Base-by-base conservation (phyloP, 2,329 filamentous ascomycete species). In the Fusarium mexicanum region DNA sequence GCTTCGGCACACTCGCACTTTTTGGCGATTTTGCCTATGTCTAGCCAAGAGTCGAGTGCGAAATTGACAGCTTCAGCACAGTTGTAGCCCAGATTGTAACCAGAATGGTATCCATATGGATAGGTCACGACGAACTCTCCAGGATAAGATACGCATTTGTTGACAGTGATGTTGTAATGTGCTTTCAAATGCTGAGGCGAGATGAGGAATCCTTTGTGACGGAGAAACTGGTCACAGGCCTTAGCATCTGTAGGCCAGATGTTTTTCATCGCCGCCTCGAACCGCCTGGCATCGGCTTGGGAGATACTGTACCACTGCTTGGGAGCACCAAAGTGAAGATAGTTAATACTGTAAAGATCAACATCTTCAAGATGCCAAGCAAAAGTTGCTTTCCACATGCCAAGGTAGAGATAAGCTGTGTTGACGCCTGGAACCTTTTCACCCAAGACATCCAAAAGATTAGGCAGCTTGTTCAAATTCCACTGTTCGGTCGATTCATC, bases 301-400 rank as follows among this genome's bases (percentile, higher is more conserved):
- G 96, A 98, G 75, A 99, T 98, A 83, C 95, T 98, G 85, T 99
- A 99, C 96, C 96, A 99, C 82, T 99, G 96, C 84, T 99, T 99
- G 1, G 96, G 96, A 4, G 96, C 96, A 62, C 96, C 96, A 81
- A 99, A 99, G 80, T 99, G 96, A 68, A 99, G 95, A 82, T 98
- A 99, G 85, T 99, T 99, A 88, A 99, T 99, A 82, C 95, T 98
- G 90, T 99, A 99, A 9, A 99, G 89, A 85, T 99, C 96, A 47
- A 99, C 96, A 81, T 99, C 96, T 81, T 99, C 96, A 61, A 99
- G 85, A 88, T 99, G 96, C 96, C 96, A 99, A 14, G 96, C 96
- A 81, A 99, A 99, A 0, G 96, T 98, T 18, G 96, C 96, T 83
- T 98, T 98, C 96, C 96, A 99, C 96, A 99, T 99, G 48, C 96